Conservation (phyloP, 1,284 basidiomycete genomes). For the Irpex lacteus region DNA sequence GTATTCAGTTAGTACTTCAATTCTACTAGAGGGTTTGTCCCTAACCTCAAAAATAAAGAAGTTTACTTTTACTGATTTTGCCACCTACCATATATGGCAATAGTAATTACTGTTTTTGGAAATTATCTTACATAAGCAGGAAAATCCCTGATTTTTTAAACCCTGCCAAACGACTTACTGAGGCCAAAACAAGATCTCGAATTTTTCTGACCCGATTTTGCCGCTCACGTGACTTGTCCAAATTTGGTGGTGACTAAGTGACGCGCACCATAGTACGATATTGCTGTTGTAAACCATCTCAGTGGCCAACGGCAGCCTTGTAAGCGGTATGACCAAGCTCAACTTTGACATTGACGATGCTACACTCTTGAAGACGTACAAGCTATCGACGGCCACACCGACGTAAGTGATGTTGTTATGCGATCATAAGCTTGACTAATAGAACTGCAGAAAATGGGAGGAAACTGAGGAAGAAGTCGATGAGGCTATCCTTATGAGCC, state of each 20-base stretch:
- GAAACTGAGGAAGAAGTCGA: conserved; percentile 76
- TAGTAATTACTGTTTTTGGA: too few species aligned
- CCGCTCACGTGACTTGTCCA: too few species aligned
- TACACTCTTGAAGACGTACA: conserved; percentile 70
- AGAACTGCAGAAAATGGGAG: conserved; percentile 65
- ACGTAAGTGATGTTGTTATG: conserved; percentile 42
- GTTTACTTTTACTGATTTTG: too few species aligned
- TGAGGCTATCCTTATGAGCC: conserved; percentile 59
- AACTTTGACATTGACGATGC: conserved; percentile 74
- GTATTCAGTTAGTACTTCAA: too few species aligned
- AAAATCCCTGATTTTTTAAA: too few species aligned
- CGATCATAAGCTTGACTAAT: background rate
- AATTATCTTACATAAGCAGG: too few species aligned
- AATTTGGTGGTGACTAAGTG: background rate
- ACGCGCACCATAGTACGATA: background rate
- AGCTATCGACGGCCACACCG: conserved; percentile 57
- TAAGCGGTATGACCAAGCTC: conserved; percentile 34
- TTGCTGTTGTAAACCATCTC: background rate
- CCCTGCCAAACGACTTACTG: too few species aligned
- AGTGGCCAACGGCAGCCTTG: background rate
- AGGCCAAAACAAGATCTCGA: too few species aligned
- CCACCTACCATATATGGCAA: too few species aligned
- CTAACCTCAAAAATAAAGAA: too few species aligned
- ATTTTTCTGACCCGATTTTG: too few species aligned
- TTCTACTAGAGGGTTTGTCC: too few species aligned